Evolutionary conservation across 2,329 filamentous ascomycete species (phyloP).

Genomic region (Colletotrichum trifolii): DNA sequence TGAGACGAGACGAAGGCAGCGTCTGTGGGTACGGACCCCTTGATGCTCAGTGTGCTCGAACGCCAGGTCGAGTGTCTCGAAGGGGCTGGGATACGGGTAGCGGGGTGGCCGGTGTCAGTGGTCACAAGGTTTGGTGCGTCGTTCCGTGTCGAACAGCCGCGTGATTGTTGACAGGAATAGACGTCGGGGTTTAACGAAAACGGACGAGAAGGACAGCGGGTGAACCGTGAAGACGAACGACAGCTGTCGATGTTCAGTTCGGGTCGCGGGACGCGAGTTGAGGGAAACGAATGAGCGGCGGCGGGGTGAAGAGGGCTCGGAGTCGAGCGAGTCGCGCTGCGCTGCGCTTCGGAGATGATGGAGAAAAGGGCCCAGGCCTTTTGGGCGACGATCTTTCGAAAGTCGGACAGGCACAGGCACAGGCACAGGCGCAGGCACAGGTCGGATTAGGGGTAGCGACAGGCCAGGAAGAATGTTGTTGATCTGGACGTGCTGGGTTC

Average conservation of each 20-base stretch:
- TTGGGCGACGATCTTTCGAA: too few species aligned
- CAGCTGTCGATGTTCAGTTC: too few species aligned
- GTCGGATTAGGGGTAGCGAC: conserved; percentile 24
- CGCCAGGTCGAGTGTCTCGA: conserved; percentile 28
- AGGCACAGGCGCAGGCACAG: too few species aligned
- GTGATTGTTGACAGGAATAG: neutral
- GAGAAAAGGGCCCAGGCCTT: too few species aligned
- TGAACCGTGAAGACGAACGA: too few species aligned
- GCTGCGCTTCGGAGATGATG: too few species aligned
- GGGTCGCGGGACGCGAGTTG: too few species aligned
- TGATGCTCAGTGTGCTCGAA: conserved; percentile 34
- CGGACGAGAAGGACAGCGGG: too few species aligned
- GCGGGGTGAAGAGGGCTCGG: too few species aligned
- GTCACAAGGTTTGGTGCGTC: conserved; percentile 17
- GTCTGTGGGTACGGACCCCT: conserved; percentile 34
- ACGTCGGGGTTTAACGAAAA: conserved; percentile 3
- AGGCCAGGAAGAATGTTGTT: conserved; percentile 17
- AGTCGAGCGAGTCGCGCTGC: too few species aligned
- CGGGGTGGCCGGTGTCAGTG: conserved; percentile 26
- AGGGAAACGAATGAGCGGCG: too few species aligned
- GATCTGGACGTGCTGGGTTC: conserved; percentile 1
- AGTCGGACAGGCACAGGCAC: neutral
- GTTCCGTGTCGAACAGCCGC: conserved; percentile 18
- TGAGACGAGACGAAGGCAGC: conserved; percentile 36
- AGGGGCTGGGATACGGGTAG: conserved; percentile 27